These are phyloP conservation scores for Emergomyces africanus DNA, from an alignment of 2,329 filamentous ascomycete genomes.

Conservation along the genomic window DNA sequence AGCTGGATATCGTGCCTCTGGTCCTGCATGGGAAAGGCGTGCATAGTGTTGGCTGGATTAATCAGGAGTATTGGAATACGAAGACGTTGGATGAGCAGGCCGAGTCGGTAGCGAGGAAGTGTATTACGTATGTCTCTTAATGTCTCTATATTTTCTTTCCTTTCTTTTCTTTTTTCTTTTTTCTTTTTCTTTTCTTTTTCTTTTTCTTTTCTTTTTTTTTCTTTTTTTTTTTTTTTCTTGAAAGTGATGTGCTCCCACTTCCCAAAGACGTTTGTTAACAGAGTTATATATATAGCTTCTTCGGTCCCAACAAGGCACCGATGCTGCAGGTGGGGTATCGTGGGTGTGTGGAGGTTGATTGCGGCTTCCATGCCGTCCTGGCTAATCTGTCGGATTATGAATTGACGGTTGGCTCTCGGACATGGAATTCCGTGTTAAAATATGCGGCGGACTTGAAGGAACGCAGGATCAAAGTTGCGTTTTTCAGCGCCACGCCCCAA, in stretches of 20 bases:
- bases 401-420: slow-evolving; percentile 46
- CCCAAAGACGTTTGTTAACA: slow-evolving; percentile 3
- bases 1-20: slow-evolving; percentile 63
- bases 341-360: slow-evolving; percentile 59
- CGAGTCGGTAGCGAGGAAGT: slow-evolving; percentile 69
- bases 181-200: no score
- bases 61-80: slow-evolving; percentile 34
- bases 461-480: slow-evolving; percentile 56
- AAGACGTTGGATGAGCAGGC: slow-evolving; percentile 67
- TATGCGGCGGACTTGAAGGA: slow-evolving; percentile 51
- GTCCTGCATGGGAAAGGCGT: slow-evolving; percentile 37
- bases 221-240: slow-evolving; percentile 1
- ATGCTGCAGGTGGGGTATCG: slow-evolving; percentile 53
- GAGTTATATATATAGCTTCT: slow-evolving; percentile 39
- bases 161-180: no score
- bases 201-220: no score
- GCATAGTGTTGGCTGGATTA: slow-evolving; percentile 15
- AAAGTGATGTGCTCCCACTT: neutral
- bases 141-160: no score
- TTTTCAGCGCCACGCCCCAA: slow-evolving; percentile 69
- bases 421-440: slow-evolving; percentile 53
- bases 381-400: slow-evolving; percentile 46
- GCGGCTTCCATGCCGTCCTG: slow-evolving; percentile 50
- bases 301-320: slow-evolving; percentile 59
- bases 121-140: slow-evolving; percentile 55